Conservation (phyloP, 768 basidiomycete species). For the Boletus tomentosulus region DNA sequence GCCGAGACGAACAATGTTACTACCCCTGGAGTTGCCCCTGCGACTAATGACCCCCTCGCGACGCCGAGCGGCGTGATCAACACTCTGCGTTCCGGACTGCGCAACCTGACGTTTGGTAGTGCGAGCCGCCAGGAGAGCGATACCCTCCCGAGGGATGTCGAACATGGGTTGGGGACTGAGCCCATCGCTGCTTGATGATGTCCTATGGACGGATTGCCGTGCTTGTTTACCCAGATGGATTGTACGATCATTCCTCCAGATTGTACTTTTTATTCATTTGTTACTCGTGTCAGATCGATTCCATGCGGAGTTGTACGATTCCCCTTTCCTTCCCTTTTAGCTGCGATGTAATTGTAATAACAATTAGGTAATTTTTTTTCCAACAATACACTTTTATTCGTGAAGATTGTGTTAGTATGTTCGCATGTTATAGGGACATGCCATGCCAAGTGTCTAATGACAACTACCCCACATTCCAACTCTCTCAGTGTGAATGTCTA, state of each 20-base stretch:
- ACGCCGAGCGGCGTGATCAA: slow-evolving; percentile 19
- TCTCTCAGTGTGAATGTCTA: too few species aligned
- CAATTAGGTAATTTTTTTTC: too few species aligned
- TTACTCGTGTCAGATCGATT: background rate
- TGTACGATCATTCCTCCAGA: background rate
- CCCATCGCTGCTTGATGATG: slow-evolving; percentile 6
- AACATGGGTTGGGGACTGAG: slow-evolving; percentile 19
- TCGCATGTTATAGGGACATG: too few species aligned
- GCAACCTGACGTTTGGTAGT: slow-evolving; percentile 19
- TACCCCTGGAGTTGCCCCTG: background rate
- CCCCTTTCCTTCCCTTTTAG: too few species aligned
- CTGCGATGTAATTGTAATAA: too few species aligned
- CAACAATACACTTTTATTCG: too few species aligned
- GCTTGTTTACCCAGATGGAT: background rate
- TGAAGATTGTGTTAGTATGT: too few species aligned
- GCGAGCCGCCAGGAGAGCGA: slow-evolving; percentile 18
- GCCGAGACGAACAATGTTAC: background rate
- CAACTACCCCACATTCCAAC: too few species aligned
- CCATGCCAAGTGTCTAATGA: too few species aligned
- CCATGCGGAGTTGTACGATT: too few species aligned
- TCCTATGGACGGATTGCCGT: background rate
- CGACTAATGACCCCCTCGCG: slow-evolving; percentile 11
- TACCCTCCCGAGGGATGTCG: slow-evolving; percentile 29
- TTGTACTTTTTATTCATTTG: background rate
- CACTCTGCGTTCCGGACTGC: slow-evolving; percentile 25